Base-by-base conservation (phyloP, 2,329 filamentous ascomycete genomes). In the Botrytis elliptica region DNA sequence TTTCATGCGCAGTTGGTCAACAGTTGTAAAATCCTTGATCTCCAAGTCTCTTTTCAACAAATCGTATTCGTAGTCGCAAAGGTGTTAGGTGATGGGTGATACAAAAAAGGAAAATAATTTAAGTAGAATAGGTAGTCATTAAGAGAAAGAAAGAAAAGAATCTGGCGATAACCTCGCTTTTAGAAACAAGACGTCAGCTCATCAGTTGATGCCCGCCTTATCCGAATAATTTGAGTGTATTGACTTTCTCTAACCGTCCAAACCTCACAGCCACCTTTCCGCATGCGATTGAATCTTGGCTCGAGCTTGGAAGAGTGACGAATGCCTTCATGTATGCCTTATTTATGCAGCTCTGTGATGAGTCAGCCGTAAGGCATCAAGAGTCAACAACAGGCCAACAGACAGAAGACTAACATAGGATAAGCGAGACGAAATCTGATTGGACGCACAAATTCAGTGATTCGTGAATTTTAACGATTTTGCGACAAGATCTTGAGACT, bases 351-450 rank as follows among this genome's bases (percentile, higher is more conserved):
- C 4, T 14, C 2, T 9, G 1, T 12, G 16, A 65, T 64, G n/a
- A 59, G 42, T 46, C 38, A 67, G n/a, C 29, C 3, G 16, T 14
- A 14, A 68, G 49, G 49, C 46, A 42, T 44, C 36, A 9, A 40
- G 1, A 4, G 0, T 52, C 5, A n/a, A 6, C 18, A 4, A 8
- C 9, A 63, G 36, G 20, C 36, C n/a, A n/a, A 52, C 40, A 33
- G 46, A 55, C n/a, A n/a, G n/a, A 57, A 33, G 49, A 57, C 65
- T 68, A 68, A 72, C 42, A 46, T 29, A 55, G 65, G 38, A 72
- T 71, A 72, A 71, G 68, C 67, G 72, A 72, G 36, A 42, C 59
- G 38, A 63, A 36, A 63, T 62, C 18, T 73, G 71, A 60, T 63
- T 66, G 70, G 72, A 49, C 71, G 65, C 66, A 72, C 52, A 74